Evolutionary conservation across 2,329 filamentous ascomycete species (phyloP).

Genomic region (Clarireedia hainanense): DNA sequence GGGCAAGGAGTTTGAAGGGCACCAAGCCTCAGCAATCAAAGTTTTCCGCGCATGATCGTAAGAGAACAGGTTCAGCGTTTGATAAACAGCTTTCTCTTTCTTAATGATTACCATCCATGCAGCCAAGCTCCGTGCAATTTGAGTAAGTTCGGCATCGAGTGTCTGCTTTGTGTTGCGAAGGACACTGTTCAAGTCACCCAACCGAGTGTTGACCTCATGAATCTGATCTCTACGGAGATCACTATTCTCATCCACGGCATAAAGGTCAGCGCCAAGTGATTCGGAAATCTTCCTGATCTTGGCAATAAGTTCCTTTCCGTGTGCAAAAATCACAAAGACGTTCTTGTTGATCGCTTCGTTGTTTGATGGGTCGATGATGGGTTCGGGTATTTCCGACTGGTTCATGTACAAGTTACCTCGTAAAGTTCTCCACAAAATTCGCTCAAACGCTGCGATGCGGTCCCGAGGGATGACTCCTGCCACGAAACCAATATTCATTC

Average conservation of each 20-base stretch:
- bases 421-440: slow-evolving; percentile 93
- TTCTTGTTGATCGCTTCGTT: slow-evolving; percentile 95
- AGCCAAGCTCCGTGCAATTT: slow-evolving; percentile 85
- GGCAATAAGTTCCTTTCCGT: slow-evolving; percentile 94
- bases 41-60: slow-evolving; percentile 95
- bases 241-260: slow-evolving; percentile 95
- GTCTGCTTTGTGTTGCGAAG: slow-evolving; percentile 92
- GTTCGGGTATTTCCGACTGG: slow-evolving; percentile 94
- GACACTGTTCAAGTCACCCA: slow-evolving; percentile 87
- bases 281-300: slow-evolving; percentile 99
- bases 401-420: slow-evolving; percentile 99
- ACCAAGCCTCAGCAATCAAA: slow-evolving; percentile 96
- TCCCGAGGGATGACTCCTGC: slow-evolving; percentile 92
- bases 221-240: slow-evolving; percentile 93
- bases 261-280: slow-evolving; percentile 90
- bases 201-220: slow-evolving; percentile 89
- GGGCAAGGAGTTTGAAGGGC: slow-evolving; percentile 81
- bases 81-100: slow-evolving; percentile 97
- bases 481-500: slow-evolving; percentile 98
- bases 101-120: slow-evolving; percentile 97
- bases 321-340: slow-evolving; percentile 98
- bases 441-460: slow-evolving; percentile 89
- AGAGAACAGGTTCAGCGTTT: slow-evolving; percentile 91
- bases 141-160: slow-evolving; percentile 83
- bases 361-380: slow-evolving; percentile 82